These are phyloP conservation scores for Amphirosellinia nigrospora DNA, from an alignment of 495 filamentous ascomycete genomes.

Conservation along the genomic window DNA sequence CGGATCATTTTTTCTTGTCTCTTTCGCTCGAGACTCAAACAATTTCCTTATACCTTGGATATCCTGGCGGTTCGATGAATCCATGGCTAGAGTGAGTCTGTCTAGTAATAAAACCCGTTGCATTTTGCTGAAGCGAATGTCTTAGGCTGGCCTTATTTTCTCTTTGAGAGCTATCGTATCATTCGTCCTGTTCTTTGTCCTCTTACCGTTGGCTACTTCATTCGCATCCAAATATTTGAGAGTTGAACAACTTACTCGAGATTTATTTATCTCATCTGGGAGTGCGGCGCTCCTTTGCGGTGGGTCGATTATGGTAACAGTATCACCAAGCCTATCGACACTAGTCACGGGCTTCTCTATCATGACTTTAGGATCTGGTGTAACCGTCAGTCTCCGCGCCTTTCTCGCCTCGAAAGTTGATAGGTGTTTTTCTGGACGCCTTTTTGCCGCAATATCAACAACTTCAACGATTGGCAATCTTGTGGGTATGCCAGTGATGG, in stretches of 20 bases:
- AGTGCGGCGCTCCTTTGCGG: constrained; percentile 5
- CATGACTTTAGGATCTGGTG: constrained; percentile 12
- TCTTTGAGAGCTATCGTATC: constrained; percentile 13
- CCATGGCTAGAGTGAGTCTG: constrained; percentile 8
- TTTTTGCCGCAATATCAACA: constrained; percentile 4
- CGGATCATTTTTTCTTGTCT: constrained; percentile 12
- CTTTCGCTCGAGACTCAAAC: constrained; percentile 13
- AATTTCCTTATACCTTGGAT: constrained; percentile 20
- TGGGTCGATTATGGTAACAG: neutral
- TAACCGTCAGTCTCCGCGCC: constrained; percentile 12
- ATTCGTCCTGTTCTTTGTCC: constrained; percentile 8
- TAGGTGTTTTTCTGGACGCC: constrained; percentile 7
- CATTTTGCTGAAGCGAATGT: neutral
- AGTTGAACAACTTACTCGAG: neutral
- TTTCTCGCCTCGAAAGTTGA: constrained; percentile 12
- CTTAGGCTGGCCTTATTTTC: constrained; percentile 14
- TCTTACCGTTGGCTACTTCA: constrained; percentile 5
- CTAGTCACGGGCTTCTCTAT: constrained; percentile 2
- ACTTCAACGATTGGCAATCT: constrained; percentile 16
- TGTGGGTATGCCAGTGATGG: constrained; percentile 12
- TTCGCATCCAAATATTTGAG: neutral
- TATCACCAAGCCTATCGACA: constrained; percentile 3
- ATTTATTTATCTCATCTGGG: neutral
- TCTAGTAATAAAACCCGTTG: neutral
- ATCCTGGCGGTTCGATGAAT: constrained; percentile 15